Evolutionary conservation across 1,284 basidiomycete species (phyloP).

Genomic region (Flammula alnicola): DNA sequence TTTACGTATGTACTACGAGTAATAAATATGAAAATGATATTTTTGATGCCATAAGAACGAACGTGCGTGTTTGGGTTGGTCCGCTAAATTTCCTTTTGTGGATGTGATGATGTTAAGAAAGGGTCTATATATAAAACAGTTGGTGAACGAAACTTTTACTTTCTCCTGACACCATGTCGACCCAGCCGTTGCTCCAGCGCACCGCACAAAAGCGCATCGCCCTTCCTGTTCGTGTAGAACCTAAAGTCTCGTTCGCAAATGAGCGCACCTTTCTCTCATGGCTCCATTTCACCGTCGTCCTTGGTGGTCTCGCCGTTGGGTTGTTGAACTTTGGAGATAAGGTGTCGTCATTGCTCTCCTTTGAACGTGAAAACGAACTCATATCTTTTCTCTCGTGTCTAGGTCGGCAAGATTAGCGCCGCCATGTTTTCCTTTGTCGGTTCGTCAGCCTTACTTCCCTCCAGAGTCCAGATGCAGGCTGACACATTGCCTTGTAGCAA

Average conservation of each 20-base stretch:
- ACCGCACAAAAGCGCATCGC: slow-evolving; percentile 96
- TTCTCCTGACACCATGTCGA: slow-evolving; percentile 73
- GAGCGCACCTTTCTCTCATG: slow-evolving; percentile 96
- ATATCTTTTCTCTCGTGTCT: slow-evolving; percentile 3
- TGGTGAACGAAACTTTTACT: too few species aligned
- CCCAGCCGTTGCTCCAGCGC: slow-evolving; percentile 96
- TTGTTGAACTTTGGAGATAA: slow-evolving; percentile 96
- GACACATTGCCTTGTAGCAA: slow-evolving; percentile 56
- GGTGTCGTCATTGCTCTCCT: slow-evolving; percentile 43
- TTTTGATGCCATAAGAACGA: slow-evolving; percentile 19
- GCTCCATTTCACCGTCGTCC: slow-evolving; percentile 94
- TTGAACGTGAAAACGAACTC: neutral
- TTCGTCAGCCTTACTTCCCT: slow-evolving; percentile 45
- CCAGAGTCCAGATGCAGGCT: neutral
- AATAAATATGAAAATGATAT: slow-evolving; percentile 6
- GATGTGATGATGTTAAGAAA: too few species aligned
- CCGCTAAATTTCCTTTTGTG: slow-evolving; percentile 16
- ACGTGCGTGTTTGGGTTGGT: slow-evolving; percentile 32
- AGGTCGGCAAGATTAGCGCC: slow-evolving; percentile 92
- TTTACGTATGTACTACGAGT: slow-evolving; percentile 14
- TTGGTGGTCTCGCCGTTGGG: slow-evolving; percentile 95
- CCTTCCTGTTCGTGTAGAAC: slow-evolving; percentile 91
- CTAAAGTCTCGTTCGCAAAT: slow-evolving; percentile 95
- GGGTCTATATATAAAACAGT: too few species aligned
- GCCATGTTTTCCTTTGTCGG: slow-evolving; percentile 93